phyloP scores from a whole-genome alignment of 1,284 basidiomycete species.

The Ustilago vetiveriae region DNA sequence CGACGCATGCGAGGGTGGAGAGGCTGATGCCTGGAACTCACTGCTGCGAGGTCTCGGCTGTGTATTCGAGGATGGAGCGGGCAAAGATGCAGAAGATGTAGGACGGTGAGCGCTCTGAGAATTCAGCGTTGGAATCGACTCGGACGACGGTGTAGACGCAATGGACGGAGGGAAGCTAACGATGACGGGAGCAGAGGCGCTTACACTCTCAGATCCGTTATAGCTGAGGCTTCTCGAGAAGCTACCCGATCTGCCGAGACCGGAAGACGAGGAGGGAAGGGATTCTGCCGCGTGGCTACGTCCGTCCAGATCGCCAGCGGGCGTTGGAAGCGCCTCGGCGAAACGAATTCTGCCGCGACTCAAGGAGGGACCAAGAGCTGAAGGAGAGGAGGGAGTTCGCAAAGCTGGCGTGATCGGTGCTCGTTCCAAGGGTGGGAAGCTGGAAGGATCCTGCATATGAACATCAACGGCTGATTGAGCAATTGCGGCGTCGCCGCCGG shows the following conservation, averaged over 20 bases:
- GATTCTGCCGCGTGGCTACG: neutral
- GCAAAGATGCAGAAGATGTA: slow-evolving; percentile 9
- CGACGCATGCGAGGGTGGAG: slow-evolving; percentile 5
- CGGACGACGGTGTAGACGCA: slow-evolving; percentile 9
- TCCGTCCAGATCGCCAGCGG: neutral
- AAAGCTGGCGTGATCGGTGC: slow-evolving; percentile 29
- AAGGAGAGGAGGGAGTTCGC: slow-evolving; percentile 24
- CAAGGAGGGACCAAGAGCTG: slow-evolving; percentile 11
- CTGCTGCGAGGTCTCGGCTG: slow-evolving; percentile 27
- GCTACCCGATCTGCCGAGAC: slow-evolving; percentile 40
- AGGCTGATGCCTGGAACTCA: slow-evolving; percentile 8
- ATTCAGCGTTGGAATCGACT: slow-evolving; percentile 4
- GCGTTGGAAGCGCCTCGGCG: slow-evolving; percentile 1
- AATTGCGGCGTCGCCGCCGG: slow-evolving; percentile 39
- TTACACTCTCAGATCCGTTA: slow-evolving; percentile 42
- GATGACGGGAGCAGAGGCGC: slow-evolving; percentile 29
- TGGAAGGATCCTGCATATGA: slow-evolving; percentile 32
- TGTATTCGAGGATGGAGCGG: neutral
- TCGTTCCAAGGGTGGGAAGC: slow-evolving; percentile 43
- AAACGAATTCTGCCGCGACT: slow-evolving; percentile 41
- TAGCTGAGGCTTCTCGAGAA: slow-evolving; percentile 52
- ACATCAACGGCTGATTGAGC: slow-evolving; percentile 18
- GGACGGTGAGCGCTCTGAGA: slow-evolving; percentile 11
- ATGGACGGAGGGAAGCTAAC: slow-evolving; percentile 44
- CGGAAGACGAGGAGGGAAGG: neutral